Evolutionary conservation across 352 stramenopile genomes (phyloP).

Genomic region (Globisporangium polare): DNA sequence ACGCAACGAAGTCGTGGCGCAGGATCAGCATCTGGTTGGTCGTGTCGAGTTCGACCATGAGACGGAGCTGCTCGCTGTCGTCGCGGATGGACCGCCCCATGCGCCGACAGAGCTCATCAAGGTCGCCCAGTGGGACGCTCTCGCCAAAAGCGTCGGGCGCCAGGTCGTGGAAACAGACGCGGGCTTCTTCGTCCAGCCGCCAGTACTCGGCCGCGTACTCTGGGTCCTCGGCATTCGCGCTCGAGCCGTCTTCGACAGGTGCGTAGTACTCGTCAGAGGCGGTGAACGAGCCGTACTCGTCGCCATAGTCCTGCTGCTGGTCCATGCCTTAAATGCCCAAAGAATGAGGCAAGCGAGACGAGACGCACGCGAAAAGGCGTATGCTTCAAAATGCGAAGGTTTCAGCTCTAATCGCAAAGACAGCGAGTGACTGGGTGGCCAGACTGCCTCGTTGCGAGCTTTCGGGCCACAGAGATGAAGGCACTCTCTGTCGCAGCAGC

Average conservation of each 20-base stretch:
- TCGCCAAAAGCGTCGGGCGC: constrained; percentile 28
- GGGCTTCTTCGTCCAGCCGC: constrained; percentile 44
- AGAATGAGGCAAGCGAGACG: background rate
- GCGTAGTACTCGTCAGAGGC: constrained; percentile 9
- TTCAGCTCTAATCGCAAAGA: too few relatives aligned
- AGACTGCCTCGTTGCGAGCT: too few relatives aligned
- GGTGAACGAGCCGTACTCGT: background rate
- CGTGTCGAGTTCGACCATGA: constrained; percentile 57
- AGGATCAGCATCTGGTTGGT: constrained; percentile 54
- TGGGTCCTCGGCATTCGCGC: background rate
- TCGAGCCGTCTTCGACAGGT: background rate
- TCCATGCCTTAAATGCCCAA: background rate
- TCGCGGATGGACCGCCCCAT: constrained; percentile 38
- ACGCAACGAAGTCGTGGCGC: constrained; percentile 47
- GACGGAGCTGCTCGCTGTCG: constrained; percentile 34
- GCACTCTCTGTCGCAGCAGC: too few relatives aligned
- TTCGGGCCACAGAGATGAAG: too few relatives aligned
- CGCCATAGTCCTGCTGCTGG: background rate
- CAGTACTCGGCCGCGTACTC: constrained; percentile 40
- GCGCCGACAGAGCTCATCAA: constrained; percentile 43
- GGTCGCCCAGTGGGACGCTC: constrained; percentile 32
- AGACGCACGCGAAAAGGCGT: too few relatives aligned
- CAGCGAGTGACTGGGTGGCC: too few relatives aligned
- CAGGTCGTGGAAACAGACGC: constrained; percentile 32
- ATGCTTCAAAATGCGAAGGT: too few relatives aligned